phyloP scores from a whole-genome alignment of 1,284 basidiomycete genomes.

The Leccinum colubrinum region DNA sequence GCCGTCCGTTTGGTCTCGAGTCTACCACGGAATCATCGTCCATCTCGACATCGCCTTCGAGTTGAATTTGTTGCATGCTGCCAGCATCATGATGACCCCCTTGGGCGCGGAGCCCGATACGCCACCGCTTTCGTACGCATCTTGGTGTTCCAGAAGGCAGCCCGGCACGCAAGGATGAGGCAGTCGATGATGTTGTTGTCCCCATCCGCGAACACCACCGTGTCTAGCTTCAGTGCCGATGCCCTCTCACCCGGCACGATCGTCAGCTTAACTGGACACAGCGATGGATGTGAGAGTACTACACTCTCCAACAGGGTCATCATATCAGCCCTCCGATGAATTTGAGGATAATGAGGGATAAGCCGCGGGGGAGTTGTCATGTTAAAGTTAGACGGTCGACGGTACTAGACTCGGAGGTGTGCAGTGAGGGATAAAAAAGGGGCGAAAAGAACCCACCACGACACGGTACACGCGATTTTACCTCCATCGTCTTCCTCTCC shows the following conservation, averaged over 20 bases:
- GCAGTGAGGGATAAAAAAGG: neutral
- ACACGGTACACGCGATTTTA: conserved; percentile 62
- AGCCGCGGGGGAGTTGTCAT: neutral
- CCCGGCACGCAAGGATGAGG: conserved; percentile 72
- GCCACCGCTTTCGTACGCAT: conserved; percentile 70
- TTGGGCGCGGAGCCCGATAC: conserved; percentile 42
- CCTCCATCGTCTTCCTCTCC: conserved; percentile 55
- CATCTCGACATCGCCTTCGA: conserved; percentile 39
- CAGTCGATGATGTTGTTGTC: conserved; percentile 66
- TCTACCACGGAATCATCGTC: conserved; percentile 44
- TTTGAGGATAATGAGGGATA: conserved; percentile 41
- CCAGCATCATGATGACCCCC: conserved; percentile 14
- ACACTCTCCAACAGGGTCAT: conserved; percentile 51
- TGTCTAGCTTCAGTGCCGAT: conserved; percentile 71
- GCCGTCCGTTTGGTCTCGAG: conserved; percentile 54
- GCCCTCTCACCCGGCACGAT: conserved; percentile 64
- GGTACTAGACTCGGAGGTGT: neutral
- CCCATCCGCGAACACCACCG: conserved; percentile 39
- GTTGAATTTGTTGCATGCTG: conserved; percentile 1
- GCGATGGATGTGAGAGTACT: conserved; percentile 57
- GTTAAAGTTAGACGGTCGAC: neutral
- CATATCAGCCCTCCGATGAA: conserved; percentile 69
- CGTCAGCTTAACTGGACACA: conserved; percentile 62
- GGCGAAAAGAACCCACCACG: conserved; percentile 55
- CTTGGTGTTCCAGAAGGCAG: conserved; percentile 76